These are phyloP conservation scores for Fusarium equiseti DNA, from an alignment of 2,329 filamentous ascomycete genomes.

Conservation along the genomic window DNA sequence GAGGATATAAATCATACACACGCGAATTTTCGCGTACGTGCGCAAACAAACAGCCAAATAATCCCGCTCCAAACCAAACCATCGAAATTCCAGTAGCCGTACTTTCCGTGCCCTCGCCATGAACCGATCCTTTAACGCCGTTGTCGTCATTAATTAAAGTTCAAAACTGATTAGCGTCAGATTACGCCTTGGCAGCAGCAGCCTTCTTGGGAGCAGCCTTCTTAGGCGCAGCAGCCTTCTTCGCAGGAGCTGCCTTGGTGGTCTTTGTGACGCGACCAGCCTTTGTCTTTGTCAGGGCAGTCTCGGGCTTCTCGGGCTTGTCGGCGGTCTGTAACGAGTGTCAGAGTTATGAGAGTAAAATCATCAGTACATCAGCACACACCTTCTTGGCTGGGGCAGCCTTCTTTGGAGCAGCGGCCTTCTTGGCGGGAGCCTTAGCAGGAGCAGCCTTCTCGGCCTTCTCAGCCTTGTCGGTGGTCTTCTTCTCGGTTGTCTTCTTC, in stretches of 20 bases:
- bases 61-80: conserved; percentile 46
- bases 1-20: conserved; percentile 37
- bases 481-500: conserved; percentile 34
- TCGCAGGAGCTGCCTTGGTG: conserved; percentile 55
- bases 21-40: conserved; percentile 36
- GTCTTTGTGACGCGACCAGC: conserved; percentile 85
- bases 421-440: conserved; percentile 71
- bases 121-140: conserved; percentile 52
- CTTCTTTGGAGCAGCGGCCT: conserved; percentile 51
- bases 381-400: conserved; percentile 45
- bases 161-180: conserved; percentile 39
- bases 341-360: neutral
- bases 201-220: conserved; percentile 60
- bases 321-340: conserved; percentile 30
- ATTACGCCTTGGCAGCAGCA: conserved; percentile 57
- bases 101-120: conserved; percentile 45
- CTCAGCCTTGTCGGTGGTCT: conserved; percentile 47
- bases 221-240: conserved; percentile 56
- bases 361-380: conserved; percentile 1
- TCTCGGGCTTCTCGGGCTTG: conserved; percentile 71
- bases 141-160: conserved; percentile 55
- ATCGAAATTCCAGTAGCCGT: conserved; percentile 46
- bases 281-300: conserved; percentile 84
- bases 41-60: conserved; percentile 42
- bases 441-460: conserved; percentile 68